Percentiles rank a stretch among this genome's conserved stretches.
Conservation (phyloP, 306 rosid species). For the Fragaria vesca region DNA sequence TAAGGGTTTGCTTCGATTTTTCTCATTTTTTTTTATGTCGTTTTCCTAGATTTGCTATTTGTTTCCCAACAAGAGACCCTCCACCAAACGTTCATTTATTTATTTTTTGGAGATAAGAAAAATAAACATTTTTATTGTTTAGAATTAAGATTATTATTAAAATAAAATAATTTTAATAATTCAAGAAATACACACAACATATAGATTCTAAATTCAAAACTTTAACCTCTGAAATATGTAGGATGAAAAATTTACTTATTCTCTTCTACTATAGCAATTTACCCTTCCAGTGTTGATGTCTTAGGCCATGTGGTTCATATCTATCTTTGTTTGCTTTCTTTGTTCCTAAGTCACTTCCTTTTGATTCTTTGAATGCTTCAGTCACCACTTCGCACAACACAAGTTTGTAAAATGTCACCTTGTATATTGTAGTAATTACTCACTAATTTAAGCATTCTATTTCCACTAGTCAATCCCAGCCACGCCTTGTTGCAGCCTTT, state of each 20-base stretch:
- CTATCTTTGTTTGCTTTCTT: neutral
- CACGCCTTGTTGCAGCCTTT: too few species aligned
- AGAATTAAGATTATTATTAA: too few species aligned
- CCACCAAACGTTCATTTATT: neutral
- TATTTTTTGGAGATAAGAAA: neutral
- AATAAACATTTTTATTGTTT: too few species aligned
- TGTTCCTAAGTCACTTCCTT: neutral
- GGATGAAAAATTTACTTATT: accelerated
- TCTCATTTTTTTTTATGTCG: neutral
- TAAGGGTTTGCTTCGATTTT: neutral
- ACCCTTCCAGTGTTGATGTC: neutral
- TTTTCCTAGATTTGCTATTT: neutral
- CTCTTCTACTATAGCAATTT: neutral
- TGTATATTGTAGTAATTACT: neutral
- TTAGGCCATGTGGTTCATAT: neutral
- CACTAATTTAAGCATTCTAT: neutral
- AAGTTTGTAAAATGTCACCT: neutral
- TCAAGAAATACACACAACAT: too few species aligned
- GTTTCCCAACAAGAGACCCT: neutral
- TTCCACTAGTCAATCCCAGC: neutral
- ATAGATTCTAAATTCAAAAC: too few species aligned
- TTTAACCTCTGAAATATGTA: neutral
- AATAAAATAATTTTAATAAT: too few species aligned
- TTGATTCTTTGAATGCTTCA: neutral
- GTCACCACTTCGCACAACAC: neutral